phyloP scores from a whole-genome alignment of 2,329 filamentous ascomycete genomes.

The Thermoascus crustaceus region DNA sequence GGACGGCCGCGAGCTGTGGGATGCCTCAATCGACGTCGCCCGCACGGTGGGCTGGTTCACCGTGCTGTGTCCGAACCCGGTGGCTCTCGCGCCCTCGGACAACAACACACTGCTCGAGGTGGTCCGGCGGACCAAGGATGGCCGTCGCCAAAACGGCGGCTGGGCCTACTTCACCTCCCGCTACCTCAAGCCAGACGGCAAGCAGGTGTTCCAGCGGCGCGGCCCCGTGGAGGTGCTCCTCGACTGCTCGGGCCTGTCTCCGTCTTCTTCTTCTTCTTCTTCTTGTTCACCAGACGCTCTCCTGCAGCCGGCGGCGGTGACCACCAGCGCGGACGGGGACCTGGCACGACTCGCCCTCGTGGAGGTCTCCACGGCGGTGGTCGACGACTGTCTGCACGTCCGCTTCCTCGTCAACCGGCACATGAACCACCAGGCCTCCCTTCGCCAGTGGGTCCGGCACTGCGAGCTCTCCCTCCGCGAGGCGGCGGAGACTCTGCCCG shows the following conservation, averaged over 20 bases:
- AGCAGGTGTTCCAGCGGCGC: neutral
- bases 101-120: neutral
- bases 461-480: conserved; percentile 2
- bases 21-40: conserved; percentile 43
- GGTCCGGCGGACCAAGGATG: neutral
- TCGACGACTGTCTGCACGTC: conserved; percentile 45
- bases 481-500: conserved; percentile 4
- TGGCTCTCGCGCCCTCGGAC: neutral
- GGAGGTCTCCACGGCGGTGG: conserved; percentile 10
- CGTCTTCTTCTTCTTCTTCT: too few relatives aligned
- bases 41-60: conserved; percentile 16
- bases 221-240: neutral
- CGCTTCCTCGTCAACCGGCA: conserved; percentile 43
- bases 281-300: neutral
- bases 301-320: neutral
- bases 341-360: neutral
- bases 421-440: neutral
- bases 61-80: neutral
- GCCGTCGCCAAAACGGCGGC: neutral
- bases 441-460: conserved; percentile 20
- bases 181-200: neutral
- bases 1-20: conserved; percentile 33
- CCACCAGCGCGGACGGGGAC: neutral
- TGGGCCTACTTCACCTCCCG: neutral
- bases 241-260: conserved; percentile 4